Conservation (phyloP, 2,329 filamentous ascomycete species). For the Cercospora janseana region DNA sequence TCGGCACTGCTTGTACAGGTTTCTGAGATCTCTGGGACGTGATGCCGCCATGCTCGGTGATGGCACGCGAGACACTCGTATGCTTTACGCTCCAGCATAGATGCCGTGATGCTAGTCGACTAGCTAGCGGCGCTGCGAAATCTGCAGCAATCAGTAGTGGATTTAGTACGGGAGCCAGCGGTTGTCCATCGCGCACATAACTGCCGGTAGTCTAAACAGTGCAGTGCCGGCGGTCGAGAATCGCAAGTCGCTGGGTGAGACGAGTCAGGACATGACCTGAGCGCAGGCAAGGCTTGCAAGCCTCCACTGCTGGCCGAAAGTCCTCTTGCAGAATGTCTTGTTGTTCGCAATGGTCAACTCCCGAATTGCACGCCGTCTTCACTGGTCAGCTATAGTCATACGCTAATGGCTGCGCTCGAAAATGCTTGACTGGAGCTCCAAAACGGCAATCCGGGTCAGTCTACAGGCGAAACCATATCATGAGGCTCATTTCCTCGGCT, state of each 20-base stretch:
- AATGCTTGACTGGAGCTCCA: conserved; percentile 9
- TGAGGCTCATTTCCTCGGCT: too few species aligned
- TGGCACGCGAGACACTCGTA: background rate
- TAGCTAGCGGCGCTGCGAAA: conserved; percentile 1
- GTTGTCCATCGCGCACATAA: conserved; percentile 2
- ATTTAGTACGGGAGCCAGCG: conserved; percentile 9
- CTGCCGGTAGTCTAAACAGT: conserved; percentile 13
- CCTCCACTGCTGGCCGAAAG: too few species aligned
- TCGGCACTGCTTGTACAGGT: background rate
- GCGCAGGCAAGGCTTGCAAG: too few species aligned
- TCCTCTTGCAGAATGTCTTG: too few species aligned
- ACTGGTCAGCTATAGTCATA: too few species aligned
- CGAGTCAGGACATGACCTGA: background rate
- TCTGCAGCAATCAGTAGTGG: conserved; percentile 7
- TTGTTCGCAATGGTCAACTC: background rate
- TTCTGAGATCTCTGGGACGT: background rate
- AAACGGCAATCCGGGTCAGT: conserved; percentile 6
- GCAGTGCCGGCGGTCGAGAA: conserved; percentile 2
- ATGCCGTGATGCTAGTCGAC: conserved; percentile 1
- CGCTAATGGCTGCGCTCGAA: conserved; percentile 4
- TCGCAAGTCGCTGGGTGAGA: background rate
- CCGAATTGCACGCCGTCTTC: background rate
- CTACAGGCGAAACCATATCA: too few species aligned
- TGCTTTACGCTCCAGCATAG: conserved; percentile 4
- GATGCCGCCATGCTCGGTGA: background rate